Base-by-base conservation (phyloP, 202 grass and related monocot species). In the Zoysia matrella region DNA sequence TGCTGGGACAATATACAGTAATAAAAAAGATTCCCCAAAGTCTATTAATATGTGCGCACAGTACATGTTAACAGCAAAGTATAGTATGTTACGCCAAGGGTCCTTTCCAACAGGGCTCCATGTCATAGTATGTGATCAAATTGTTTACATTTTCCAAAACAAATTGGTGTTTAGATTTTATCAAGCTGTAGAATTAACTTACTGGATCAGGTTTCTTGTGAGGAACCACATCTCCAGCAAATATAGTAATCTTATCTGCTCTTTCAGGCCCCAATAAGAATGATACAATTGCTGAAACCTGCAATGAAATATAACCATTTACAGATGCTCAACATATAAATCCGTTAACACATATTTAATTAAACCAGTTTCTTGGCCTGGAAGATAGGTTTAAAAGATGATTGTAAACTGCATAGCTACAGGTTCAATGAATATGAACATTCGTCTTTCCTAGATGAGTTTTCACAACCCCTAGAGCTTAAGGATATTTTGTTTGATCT, bases 171-270 rank as follows among this genome's bases (percentile, higher is more conserved):
- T 64, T 45, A 51, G 7, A 11, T 11, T 71, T 61, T 40, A 79
- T 15, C 13, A 71, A 64, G 62, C 13, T 55, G 47, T n/a, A 18
- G 61, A 51, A 80, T 80, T 5, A 52, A 89, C 86, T 82, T 94
- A 98, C 95, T 16, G 95, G 95, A 89, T 98, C 95, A 78, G 95
- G 95, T 81, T 98, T 98, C 88, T 98, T 98, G 62, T 80, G 76
- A 73, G 92, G 92, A 88, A 98, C 95, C 65, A 98, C 90, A 83
- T 98, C 95, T 47, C 95, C 95, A 84, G 95, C 95, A 82, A 98
- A 98, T 82, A 98, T 94, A 62, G 77, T 90, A 86, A 98, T 94
- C 73, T 93, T 98, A 66, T 93, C 86, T 82, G 92, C 88, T 89
- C 86, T 73, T 41, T 93, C 80, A 63, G 88, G 82, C 30, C 95